These are phyloP conservation scores for Boletellus ananas DNA, from an alignment of 768 basidiomycete genomes.

Conservation along the genomic window DNA sequence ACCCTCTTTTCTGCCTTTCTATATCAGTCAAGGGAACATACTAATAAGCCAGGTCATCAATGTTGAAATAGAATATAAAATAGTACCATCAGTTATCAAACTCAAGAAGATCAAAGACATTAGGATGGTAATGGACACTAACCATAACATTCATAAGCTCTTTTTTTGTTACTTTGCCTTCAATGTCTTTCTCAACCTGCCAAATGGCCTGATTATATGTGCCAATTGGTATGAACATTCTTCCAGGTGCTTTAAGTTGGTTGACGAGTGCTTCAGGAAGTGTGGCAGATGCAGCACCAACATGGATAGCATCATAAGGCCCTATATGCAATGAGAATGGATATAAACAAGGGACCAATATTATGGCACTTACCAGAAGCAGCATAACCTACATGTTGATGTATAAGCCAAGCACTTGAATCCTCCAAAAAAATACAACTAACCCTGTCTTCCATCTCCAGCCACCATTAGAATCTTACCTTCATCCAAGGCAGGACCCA, in stretches of 20 bases:
- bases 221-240: slow-evolving; percentile 94
- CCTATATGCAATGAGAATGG: slow-evolving; percentile 32
- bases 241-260: slow-evolving; percentile 70
- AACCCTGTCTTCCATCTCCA: slow-evolving; percentile 82
- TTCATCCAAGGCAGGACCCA: slow-evolving; percentile 49
- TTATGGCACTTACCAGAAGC: slow-evolving; percentile 27
- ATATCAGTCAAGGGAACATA: slow-evolving; percentile 71
- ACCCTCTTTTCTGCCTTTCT: slow-evolving; percentile 37
- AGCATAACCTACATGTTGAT: slow-evolving; percentile 32
- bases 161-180: slow-evolving; percentile 61
- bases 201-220: slow-evolving; percentile 54
- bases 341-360: background rate
- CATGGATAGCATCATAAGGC: slow-evolving; percentile 85
- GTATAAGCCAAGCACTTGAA: background rate
- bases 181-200: slow-evolving; percentile 73
- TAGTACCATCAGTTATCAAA: slow-evolving; percentile 9
- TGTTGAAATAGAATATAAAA: background rate
- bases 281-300: slow-evolving; percentile 84
- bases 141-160: slow-evolving; percentile 82
- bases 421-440: slow-evolving; percentile 2
- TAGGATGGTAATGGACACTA: slow-evolving; percentile 23
- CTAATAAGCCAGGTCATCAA: slow-evolving; percentile 28
- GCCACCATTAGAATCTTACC: slow-evolving; percentile 58
- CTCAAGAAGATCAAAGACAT: slow-evolving; percentile 7
- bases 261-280: slow-evolving; percentile 70